These are phyloP conservation scores for Silene vulgaris DNA, from an alignment of 179 eudicot genomes.

Conservation along the genomic window DNA sequence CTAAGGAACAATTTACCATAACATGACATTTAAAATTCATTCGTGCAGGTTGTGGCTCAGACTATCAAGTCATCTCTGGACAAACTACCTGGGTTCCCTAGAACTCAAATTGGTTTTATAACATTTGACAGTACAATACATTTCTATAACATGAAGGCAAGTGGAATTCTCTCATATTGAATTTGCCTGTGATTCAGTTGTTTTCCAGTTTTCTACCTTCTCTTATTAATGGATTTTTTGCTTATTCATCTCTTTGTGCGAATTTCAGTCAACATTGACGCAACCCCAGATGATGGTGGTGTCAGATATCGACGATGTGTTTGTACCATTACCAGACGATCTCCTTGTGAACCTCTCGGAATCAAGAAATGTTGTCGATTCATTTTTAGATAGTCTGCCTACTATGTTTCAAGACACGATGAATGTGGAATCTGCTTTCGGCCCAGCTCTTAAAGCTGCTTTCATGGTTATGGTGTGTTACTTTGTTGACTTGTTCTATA, in stretches of 20 bases:
- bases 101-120: constrained; percentile 96
- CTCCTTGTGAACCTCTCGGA: constrained; percentile 97
- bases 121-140: constrained; percentile 95
- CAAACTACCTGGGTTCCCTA: constrained; percentile 73
- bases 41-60: constrained; percentile 77
- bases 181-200: not conserved
- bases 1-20: not conserved
- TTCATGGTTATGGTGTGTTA: constrained; percentile 83
- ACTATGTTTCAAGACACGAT: constrained; percentile 75
- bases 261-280: constrained; percentile 77
- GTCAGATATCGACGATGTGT: constrained; percentile 88
- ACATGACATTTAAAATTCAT: constrained; percentile 18
- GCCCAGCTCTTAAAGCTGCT: constrained; percentile 95
- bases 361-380: constrained; percentile 81
- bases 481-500: constrained; percentile 10
- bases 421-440: constrained; percentile 97
- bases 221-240: not conserved
- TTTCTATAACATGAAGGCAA: constrained; percentile 92
- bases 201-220: not conserved
- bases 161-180: constrained; percentile 18
- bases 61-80: constrained; percentile 88
- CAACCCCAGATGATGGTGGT: constrained; percentile 99
- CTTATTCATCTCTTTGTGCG: constrained; percentile 28
- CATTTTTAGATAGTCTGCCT: constrained; percentile 87
- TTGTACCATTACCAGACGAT: constrained; percentile 96